Conservation (phyloP, 768 basidiomycete species). For the Mycena kentingensis region DNA sequence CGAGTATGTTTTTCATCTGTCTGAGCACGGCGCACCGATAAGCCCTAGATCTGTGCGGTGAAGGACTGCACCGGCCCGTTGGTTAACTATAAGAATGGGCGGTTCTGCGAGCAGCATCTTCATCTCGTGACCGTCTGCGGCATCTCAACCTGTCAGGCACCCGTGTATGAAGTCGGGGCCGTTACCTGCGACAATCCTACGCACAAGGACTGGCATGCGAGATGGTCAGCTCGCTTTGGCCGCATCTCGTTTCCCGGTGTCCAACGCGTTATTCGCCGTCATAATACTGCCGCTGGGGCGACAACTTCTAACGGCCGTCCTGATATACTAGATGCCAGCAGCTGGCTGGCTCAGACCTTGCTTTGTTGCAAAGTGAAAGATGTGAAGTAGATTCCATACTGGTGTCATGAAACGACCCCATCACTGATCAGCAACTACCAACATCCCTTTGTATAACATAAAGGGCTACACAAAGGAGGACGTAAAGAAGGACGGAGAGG, state of each 20-base stretch:
- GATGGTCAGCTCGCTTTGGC: conserved; percentile 21
- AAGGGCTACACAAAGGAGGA: too few species aligned
- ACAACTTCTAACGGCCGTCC: too few species aligned
- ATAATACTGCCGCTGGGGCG: too few species aligned
- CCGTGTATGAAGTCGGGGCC: conserved; percentile 1
- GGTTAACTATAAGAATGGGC: conserved; percentile 32
- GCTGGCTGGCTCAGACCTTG: too few species aligned
- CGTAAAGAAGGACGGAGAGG: too few species aligned
- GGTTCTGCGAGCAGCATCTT: conserved; percentile 30
- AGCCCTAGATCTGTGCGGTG: conserved; percentile 27
- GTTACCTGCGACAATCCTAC: conserved; percentile 21
- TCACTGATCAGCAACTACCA: too few species aligned
- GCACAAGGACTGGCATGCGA: conserved; percentile 23
- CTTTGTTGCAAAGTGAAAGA: too few species aligned
- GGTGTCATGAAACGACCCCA: too few species aligned
- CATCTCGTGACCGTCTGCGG: conserved; percentile 24
- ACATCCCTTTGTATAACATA: too few species aligned
- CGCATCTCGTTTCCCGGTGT: conserved; percentile 29
- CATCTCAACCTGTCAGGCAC: conserved; percentile 25
- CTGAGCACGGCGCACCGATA: neutral
- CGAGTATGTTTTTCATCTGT: conserved; percentile 15
- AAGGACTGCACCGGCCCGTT: conserved; percentile 23
- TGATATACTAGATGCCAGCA: too few species aligned
- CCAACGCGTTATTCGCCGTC: conserved; percentile 25
- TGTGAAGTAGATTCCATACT: too few species aligned